Conservation (phyloP, 352 stramenopile species). For the Thalassiosira hispida region DNA sequence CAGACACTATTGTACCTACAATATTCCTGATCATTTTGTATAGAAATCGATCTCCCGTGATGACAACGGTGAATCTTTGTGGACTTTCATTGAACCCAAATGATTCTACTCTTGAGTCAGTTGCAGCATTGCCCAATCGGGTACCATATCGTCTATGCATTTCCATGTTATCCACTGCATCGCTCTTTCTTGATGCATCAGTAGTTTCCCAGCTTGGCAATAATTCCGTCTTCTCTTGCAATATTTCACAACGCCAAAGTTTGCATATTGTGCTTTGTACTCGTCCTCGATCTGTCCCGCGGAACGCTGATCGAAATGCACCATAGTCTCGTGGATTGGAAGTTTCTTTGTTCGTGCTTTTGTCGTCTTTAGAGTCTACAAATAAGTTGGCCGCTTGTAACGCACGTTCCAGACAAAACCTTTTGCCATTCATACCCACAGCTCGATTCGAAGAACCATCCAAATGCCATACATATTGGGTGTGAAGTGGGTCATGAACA, state of each 20-base stretch:
- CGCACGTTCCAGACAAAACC: conserved; percentile 52
- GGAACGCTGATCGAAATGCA: conserved; percentile 71
- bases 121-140: conserved; percentile 8
- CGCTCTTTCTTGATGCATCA: conserved; percentile 4
- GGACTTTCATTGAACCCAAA: conserved; percentile 3
- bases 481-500: conserved; percentile 65
- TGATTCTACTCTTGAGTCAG: not conserved
- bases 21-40: conserved; percentile 84
- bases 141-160: conserved; percentile 13
- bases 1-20: conserved; percentile 71
- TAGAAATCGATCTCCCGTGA: conserved; percentile 79
- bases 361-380: conserved; percentile 8
- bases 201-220: conserved; percentile 53
- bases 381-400: conserved; percentile 47
- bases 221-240: conserved; percentile 39
- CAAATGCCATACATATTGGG: conserved; percentile 66
- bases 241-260: conserved; percentile 57
- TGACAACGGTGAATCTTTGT: conserved; percentile 59
- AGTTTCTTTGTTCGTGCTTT: conserved; percentile 4
- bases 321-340: conserved; percentile 22
- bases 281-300: conserved; percentile 59
- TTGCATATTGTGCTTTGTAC: conserved; percentile 65
- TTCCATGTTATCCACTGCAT: conserved; percentile 1
- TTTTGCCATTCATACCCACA: conserved; percentile 57
- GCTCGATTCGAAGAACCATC: conserved; percentile 54